Evolutionary conservation across 352 stramenopile species (phyloP), one percentile per base, ranked within the genome.

Genomic region (Globisporangium apiculatum): DNA sequence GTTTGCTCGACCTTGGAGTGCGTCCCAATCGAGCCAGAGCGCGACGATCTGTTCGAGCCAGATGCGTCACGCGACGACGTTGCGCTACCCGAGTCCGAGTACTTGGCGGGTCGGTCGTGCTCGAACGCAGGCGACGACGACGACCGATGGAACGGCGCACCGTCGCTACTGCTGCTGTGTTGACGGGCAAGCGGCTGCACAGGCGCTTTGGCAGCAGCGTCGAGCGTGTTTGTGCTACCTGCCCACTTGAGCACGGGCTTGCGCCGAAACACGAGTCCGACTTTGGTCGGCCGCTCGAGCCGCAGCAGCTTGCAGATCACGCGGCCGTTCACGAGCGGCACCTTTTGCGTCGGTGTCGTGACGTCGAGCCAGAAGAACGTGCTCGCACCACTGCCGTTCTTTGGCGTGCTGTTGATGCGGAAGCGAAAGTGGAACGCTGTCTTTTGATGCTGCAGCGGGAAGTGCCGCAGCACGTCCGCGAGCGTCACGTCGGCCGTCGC

Each of bases 351-450:
- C 1, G 75, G 70, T 7, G 73, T 59, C 12, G 68, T 75, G 46
- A 92, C 60, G 51, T 94, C 84, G 18, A 94, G 62, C 84, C 84
- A 94, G 55, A 79, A 92, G 63, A 94, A 94, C 4, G 81, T 89
- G 37, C 68, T 73, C 48, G 64, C 69, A 36, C 65, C 71, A 17
- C 42, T 54, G 7, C 57, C 57, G 49, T 81, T 82, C 11, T 14
- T 49, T 12, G 47, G 11, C 47, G 50, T 17, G 50, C 64, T 58
- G 61, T 92, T 94, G 41, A 94, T 68, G n/a, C 82, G 84, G 60
- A 94, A 94, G 55, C 84, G 84, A 64, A 92, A 94, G 73, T 94
- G 84, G 67, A 94, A 94, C 37, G 48, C 52, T 4, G 60, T 51
- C 11, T 58, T 56, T 14, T 70, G 59, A 54, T 78, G 64, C 40